Conservation (phyloP, 441 rosid species). For the Lepidium campestre region DNA sequence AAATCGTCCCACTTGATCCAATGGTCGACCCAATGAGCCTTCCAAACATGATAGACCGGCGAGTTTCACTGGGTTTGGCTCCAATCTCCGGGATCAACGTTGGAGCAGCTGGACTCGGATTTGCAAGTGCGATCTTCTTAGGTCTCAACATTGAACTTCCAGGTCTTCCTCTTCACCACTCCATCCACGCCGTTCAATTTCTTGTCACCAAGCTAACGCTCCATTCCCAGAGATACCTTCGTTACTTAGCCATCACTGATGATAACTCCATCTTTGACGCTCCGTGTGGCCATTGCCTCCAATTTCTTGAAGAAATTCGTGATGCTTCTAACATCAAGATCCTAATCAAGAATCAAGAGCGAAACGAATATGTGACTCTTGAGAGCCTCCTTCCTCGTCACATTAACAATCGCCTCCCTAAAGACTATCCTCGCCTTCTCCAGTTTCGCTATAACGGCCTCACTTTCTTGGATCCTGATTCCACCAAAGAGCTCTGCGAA, state of each 20-base stretch:
- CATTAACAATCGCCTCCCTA: too few species aligned
- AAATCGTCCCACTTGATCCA: too few species aligned
- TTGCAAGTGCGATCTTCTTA: slow-evolving; percentile 47
- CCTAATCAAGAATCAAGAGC: slow-evolving; percentile 32
- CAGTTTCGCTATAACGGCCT: not conserved
- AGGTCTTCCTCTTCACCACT: slow-evolving; percentile 43
- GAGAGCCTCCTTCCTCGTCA: too few species aligned
- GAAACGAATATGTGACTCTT: too few species aligned
- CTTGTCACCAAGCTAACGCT: slow-evolving; percentile 32
- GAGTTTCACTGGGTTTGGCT: not conserved
- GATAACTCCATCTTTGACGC: slow-evolving; percentile 18
- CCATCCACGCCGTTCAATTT: slow-evolving; percentile 62
- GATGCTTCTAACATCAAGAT: slow-evolving; percentile 40
- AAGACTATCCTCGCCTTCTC: not conserved
- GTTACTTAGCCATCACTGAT: slow-evolving; percentile 42
- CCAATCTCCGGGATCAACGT: slow-evolving; percentile 29
- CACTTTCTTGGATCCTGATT: not conserved
- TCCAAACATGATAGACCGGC: too few species aligned
- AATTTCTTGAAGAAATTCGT: slow-evolving; percentile 74
- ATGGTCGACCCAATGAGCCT: too few species aligned
- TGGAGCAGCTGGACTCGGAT: slow-evolving; percentile 60
- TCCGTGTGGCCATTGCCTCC: slow-evolving; percentile 88
- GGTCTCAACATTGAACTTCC: slow-evolving; percentile 71
- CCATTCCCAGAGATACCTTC: slow-evolving; percentile 5
- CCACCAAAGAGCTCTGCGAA: not conserved